Evolutionary conservation across 2,329 filamentous ascomycete genomes (phyloP).

Genomic region (Penicillium sp.): DNA sequence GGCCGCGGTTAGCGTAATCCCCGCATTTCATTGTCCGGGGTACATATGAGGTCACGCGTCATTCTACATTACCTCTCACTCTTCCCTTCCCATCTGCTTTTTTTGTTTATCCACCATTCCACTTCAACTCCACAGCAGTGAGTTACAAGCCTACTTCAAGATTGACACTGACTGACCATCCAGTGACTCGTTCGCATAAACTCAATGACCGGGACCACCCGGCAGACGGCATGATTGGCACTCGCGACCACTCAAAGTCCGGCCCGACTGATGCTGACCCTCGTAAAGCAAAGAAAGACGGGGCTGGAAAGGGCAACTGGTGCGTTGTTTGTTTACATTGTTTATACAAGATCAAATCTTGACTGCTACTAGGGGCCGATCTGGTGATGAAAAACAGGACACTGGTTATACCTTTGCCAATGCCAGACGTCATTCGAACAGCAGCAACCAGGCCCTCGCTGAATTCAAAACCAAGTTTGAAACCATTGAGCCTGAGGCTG

Average conservation of each 20-base stretch:
- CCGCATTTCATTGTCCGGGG: constrained; percentile 13
- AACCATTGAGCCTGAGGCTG: constrained; percentile 77
- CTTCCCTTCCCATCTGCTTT: background rate
- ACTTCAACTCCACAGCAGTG: background rate
- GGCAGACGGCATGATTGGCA: constrained; percentile 64
- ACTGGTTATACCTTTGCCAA: constrained; percentile 79
- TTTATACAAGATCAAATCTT: constrained; percentile 1
- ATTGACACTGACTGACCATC: constrained; percentile 1
- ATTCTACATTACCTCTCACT: constrained; percentile 2
- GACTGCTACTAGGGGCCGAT: constrained; percentile 61
- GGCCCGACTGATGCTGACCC: constrained; percentile 77
- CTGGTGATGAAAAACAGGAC: constrained; percentile 79
- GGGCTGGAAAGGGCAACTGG: constrained; percentile 90
- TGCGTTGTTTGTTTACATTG: constrained; percentile 45
- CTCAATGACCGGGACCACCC: constrained; percentile 87
- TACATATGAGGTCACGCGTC: constrained; percentile 25
- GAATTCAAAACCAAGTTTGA: constrained; percentile 98
- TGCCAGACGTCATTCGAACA: constrained; percentile 86
- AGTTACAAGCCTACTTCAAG: background rate
- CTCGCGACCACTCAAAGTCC: constrained; percentile 72
- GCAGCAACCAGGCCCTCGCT: constrained; percentile 65
- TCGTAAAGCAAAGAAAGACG: constrained; percentile 95
- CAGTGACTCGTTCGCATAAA: constrained; percentile 98
- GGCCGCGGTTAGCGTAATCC: constrained; percentile 9
- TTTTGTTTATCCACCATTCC: background rate